Conservation (phyloP, 768 basidiomycete genomes). For the Porphyrellus cyaneotinctus region DNA sequence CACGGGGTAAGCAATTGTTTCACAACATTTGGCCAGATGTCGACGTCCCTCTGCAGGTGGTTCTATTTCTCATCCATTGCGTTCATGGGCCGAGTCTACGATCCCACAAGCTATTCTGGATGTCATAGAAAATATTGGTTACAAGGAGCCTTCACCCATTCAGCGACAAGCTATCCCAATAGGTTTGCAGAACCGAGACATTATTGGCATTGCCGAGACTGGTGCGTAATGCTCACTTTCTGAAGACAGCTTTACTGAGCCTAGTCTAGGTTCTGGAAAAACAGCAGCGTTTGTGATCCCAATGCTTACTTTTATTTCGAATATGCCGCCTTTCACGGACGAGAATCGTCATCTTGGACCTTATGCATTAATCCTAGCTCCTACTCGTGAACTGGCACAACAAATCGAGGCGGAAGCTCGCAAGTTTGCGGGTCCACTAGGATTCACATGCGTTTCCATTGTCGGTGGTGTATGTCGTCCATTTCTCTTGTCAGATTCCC, state of each 20-base stretch:
- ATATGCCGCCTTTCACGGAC: constrained; percentile 80
- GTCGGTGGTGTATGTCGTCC: constrained; percentile 76
- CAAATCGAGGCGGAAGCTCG: constrained; percentile 92
- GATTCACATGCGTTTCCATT: constrained; percentile 94
- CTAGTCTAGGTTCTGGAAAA: constrained; percentile 83
- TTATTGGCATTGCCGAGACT: constrained; percentile 98
- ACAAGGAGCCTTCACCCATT: constrained; percentile 95
- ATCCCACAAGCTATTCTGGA: constrained; percentile 79
- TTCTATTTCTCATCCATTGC: constrained; percentile 86
- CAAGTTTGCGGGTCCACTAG: constrained; percentile 87
- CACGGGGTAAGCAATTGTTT: constrained; percentile 57
- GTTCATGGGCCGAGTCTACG: constrained; percentile 85
- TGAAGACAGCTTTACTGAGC: background rate
- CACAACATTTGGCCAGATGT: background rate
- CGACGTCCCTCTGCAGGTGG: constrained; percentile 55
- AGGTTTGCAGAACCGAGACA: constrained; percentile 91
- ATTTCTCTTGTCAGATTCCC: background rate
- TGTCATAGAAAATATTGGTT: constrained; percentile 87
- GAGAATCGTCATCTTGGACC: constrained; percentile 94
- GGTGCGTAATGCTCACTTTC: constrained; percentile 44
- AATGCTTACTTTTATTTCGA: constrained; percentile 92
- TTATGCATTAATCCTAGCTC: constrained; percentile 88
- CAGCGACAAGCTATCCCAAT: constrained; percentile 99
- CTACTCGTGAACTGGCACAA: constrained; percentile 97
- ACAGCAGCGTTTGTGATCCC: constrained; percentile 98